Evolutionary conservation across 1,139 yeast genomes (phyloP).

Genomic region (Kodamaea sp.): DNA sequence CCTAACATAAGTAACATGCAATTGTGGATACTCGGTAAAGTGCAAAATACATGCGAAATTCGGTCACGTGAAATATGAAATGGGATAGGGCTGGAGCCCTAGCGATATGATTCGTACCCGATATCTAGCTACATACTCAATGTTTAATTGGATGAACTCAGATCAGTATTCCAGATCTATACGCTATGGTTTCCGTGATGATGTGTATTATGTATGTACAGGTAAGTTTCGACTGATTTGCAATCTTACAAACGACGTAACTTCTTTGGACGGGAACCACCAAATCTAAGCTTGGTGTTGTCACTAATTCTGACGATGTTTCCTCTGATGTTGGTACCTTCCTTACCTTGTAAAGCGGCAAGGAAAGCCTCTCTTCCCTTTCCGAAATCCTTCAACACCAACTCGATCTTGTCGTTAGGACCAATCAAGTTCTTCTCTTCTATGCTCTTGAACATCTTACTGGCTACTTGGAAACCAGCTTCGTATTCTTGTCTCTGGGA

Average conservation of each 20-base stretch:
- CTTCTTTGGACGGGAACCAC: slow-evolving; percentile 88
- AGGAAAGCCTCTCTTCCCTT: slow-evolving; percentile 88
- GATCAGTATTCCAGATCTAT: no score
- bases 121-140: no score
- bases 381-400: slow-evolving; percentile 79
- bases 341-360: slow-evolving; percentile 85
- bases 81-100: slow-evolving; percentile 8
- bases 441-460: slow-evolving; percentile 71
- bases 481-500: slow-evolving; percentile 89
- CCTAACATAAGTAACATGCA: not conserved
- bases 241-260: slow-evolving; percentile 60
- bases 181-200: no score
- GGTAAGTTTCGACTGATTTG: not conserved
- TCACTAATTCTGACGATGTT: slow-evolving; percentile 72
- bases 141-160: no score
- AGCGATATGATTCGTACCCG: not conserved
- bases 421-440: slow-evolving; percentile 56
- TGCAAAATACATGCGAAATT: no score
- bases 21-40: slow-evolving; percentile 1
- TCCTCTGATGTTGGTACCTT: slow-evolving; percentile 70
- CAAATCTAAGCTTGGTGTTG: slow-evolving; percentile 79
- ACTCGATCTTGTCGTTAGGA: slow-evolving; percentile 61
- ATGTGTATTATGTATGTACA: slow-evolving; percentile 3
- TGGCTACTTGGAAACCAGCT: slow-evolving; percentile 86
- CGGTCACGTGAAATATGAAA: no score